Conservation (phyloP, 1,284 basidiomycete genomes). For the Tilletia setariae region DNA sequence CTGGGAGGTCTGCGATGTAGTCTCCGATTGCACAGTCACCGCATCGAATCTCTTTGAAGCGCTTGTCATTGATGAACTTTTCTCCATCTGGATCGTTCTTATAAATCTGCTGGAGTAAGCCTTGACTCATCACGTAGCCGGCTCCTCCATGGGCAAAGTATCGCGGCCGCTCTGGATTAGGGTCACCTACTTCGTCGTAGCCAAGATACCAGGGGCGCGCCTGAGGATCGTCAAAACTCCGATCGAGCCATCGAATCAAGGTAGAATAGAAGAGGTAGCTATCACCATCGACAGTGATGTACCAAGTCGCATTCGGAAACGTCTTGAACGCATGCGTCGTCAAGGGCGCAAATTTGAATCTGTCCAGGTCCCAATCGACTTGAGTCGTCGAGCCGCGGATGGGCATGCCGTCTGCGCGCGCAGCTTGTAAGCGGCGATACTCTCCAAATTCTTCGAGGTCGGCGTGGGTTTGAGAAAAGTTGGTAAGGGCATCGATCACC, state of each 20-base stretch:
- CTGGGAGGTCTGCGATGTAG: neutral
- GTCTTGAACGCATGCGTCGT: neutral
- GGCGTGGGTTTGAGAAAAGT: neutral
- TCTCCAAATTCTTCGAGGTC: neutral
- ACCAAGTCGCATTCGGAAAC: slow-evolving; percentile 10
- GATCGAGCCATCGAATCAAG: neutral
- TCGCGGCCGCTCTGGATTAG: neutral
- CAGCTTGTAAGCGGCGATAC: neutral
- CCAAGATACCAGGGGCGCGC: neutral
- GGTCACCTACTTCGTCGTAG: slow-evolving; percentile 1
- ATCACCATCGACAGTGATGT: neutral
- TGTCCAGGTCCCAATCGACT: neutral
- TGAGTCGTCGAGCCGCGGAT: neutral
- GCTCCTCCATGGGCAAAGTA: slow-evolving; percentile 12
- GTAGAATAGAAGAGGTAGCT: neutral
- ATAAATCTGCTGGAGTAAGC: neutral
- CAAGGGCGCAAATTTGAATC: slow-evolving; percentile 13
- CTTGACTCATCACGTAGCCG: neutral
- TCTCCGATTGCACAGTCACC: slow-evolving; percentile 1
- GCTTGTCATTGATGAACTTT: neutral
- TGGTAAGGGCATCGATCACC: neutral
- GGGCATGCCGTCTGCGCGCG: neutral
- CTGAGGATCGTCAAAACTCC: neutral
- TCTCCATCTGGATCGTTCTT: neutral
- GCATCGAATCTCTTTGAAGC: neutral